Evolutionary conservation across 2,329 filamentous ascomycete species (phyloP), one percentile per base, ranked within the genome.

Genomic region (Xenoacremonium recifei): DNA sequence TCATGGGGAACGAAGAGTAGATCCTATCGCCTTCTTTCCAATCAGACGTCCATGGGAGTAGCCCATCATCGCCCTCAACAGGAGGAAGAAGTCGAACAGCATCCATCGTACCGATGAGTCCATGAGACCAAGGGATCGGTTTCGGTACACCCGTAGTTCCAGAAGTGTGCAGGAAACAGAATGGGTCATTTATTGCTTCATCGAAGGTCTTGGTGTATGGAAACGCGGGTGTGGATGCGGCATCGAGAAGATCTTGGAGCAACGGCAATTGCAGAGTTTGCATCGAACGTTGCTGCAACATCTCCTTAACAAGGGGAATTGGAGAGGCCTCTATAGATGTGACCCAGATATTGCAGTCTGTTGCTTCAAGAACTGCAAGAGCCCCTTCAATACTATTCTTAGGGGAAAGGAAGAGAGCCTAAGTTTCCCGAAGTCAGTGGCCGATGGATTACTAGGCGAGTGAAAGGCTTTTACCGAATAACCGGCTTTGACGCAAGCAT

Each of bases 61-160:
- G 36, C 3, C 49, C 54, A 6, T 35, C 42, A 20, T 61, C 57
- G 0, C 65, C 66, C 1, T 65, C 54, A 1, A 50, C 48, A 7
- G 57, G 53, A 0, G 66, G 63, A 0, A 70, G 52, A 2, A 66
- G 44, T 9, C 61, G 54, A 2, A 68, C 50, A 1, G 64, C 62
- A 48, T 73, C 68, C 54, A 67, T 58, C 0, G 64, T 63, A 1
- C 53, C 57, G 5, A 61, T 54, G 19, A 61, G 36, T 0, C 47
- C 56, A 44, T 72, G 61, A 4, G 62, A 59, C 49, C 59, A 58
- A 2, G 51, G 38, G n/a, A 72, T 64, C 0, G 66, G 66, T 37
- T 72, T 72, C 2, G 67, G 68, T 0, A 67, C 41, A 3, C 70
- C 69, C 3, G 69, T 73, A 2, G 64, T 62, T 2, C 70, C 70